Evolutionary conservation across 1,284 basidiomycete species (phyloP).

Genomic region (Apiotrichum akiyoshidainum): DNA sequence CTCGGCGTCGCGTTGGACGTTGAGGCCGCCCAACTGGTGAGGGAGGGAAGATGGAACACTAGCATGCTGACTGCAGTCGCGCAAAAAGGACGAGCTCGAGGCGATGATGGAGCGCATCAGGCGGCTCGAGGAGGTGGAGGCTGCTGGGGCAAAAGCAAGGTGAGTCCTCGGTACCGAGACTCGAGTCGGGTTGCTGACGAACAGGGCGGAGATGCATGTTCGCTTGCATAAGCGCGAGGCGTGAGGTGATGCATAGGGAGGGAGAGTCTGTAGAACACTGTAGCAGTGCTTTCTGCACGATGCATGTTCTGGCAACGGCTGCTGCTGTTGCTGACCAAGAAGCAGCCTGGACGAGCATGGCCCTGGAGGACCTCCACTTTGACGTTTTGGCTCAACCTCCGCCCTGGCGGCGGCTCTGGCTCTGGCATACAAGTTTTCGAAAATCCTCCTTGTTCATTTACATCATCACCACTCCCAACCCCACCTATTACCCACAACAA

Average conservation of each 20-base stretch:
- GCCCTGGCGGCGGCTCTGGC: neutral
- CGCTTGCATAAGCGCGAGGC: neutral
- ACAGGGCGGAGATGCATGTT: neutral
- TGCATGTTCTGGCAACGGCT: no score
- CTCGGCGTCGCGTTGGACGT: slow-evolving; percentile 30
- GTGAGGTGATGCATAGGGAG: neutral
- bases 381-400: neutral
- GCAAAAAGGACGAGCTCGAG: slow-evolving; percentile 9
- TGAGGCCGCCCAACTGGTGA: slow-evolving; percentile 31
- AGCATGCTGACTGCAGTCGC: slow-evolving; percentile 12
- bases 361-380: neutral
- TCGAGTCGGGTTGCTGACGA: neutral
- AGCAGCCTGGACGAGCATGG: neutral
- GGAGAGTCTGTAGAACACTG: neutral
- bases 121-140: slow-evolving; percentile 5
- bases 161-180: neutral
- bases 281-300: neutral
- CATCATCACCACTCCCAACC: neutral
- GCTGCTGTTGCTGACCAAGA: slow-evolving; percentile 3
- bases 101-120: slow-evolving; percentile 3
- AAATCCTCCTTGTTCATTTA: slow-evolving; percentile 2
- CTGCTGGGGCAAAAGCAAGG: neutral
- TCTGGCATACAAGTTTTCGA: slow-evolving; percentile 2
- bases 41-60: neutral
- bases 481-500: neutral